Evolutionary conservation across 306 rosid genomes (phyloP).

Genomic region (Lathyrus aphaca): DNA sequence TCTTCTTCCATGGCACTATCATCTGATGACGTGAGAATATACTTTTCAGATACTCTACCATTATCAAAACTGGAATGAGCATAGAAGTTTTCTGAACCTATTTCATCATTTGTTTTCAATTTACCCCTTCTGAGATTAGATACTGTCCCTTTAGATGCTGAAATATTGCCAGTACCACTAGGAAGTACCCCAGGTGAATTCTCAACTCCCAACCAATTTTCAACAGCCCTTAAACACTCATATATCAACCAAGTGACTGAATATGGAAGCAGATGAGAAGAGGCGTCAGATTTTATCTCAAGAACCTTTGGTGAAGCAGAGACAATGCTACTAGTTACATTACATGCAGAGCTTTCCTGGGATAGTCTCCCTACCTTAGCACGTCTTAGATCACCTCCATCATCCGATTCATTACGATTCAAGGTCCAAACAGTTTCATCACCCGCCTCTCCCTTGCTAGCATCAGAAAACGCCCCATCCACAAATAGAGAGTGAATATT

Average conservation of each 20-base stretch:
- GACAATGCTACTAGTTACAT: conserved; percentile 49
- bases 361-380: conserved; percentile 88
- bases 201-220: conserved; percentile 73
- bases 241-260: conserved; percentile 69
- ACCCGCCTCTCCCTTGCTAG: conserved; percentile 57
- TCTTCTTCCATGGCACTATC: conserved; percentile 66
- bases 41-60: conserved; percentile 19
- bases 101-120: conserved; percentile 49
- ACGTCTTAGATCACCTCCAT: conserved; percentile 63
- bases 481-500: conserved; percentile 81
- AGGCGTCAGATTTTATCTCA: conserved; percentile 50
- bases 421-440: conserved; percentile 47
- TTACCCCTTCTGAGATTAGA: conserved; percentile 67
- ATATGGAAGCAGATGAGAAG: conserved; percentile 54
- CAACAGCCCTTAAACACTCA: conserved; percentile 88
- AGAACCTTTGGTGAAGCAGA: conserved; percentile 45
- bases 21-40: conserved; percentile 26
- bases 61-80: conserved; percentile 39
- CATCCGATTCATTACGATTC: conserved; percentile 52
- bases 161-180: conserved; percentile 61
- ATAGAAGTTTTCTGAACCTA: conserved; percentile 44
- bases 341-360: conserved; percentile 76
- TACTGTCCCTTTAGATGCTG: conserved; percentile 62
- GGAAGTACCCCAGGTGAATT: conserved; percentile 52
- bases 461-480: conserved; percentile 80